Evolutionary conservation across 2,329 filamentous ascomycete species (phyloP), one percentile per base, ranked within the genome.

Genomic region (Penicillium sp.): DNA sequence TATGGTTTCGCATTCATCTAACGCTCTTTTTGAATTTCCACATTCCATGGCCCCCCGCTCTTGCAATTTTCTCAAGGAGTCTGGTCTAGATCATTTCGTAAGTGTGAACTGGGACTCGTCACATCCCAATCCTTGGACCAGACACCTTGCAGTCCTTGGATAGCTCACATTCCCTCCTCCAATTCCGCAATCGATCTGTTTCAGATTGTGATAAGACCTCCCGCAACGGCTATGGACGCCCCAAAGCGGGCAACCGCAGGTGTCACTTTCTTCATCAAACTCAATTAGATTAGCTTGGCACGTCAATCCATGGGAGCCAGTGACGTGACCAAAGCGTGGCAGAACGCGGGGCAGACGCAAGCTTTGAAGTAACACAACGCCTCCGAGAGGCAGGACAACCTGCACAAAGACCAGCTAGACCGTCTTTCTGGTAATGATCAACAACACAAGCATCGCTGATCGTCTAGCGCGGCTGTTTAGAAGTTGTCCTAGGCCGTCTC

Each of bases 391-490:
- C 24, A 40, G 26, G 24, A n/a, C n/a, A 38, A n/a, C 12, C 35
- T 28, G 24, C 9, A 24, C 10, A 8, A 49, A 4, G 15, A 24
- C 42, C 35, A 44, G 63, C 61, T 67, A 65, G 63, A 58, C 53
- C 61, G 19, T 17, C 19, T 2, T 19, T n/a, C 6, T 54, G 35
- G 53, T 24, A 63, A 0, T 51, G 53, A 60, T 62, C 56, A 57
- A 30, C 56, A 57, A 30, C 24, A 54, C 65, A 66, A 40, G 58
- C 53, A 64, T 59, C 56, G 54, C 28, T 53, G 65, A 64, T 65
- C 59, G 45, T 60, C 63, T 51, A 64, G 33, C 59, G 64, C 63
- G 63, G 58, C 60, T 62, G 64, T 65, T 62, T 66, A 33, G 26
- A 30, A 59, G 53, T 19, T 2, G 37, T 5, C 19, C 28, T 64